Evolutionary conservation across 768 basidiomycete genomes (phyloP).

Genomic region (Leccinum variicolor): DNA sequence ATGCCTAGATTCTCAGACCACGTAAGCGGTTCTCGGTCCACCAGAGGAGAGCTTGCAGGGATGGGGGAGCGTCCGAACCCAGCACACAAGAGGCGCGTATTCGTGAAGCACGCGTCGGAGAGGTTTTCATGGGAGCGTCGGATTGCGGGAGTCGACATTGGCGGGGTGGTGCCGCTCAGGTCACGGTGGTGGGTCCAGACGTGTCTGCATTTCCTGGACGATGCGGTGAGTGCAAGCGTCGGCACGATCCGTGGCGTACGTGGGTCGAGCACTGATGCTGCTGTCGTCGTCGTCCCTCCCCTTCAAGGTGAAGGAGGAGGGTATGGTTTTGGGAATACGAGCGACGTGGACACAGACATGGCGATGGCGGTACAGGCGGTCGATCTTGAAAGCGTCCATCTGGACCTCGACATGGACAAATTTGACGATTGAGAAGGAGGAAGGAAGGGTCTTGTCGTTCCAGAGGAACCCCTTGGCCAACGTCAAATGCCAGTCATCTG

Average conservation of each 20-base stretch:
- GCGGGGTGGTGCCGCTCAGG: constrained; percentile 22
- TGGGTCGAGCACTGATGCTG: no score
- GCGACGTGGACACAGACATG: no score
- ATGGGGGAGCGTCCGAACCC: constrained; percentile 50
- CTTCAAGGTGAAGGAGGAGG: background rate
- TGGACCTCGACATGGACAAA: no score
- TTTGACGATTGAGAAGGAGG: no score
- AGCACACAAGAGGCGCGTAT: constrained; percentile 33
- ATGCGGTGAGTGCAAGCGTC: background rate
- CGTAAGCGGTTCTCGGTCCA: constrained; percentile 20
- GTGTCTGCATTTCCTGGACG: constrained; percentile 59
- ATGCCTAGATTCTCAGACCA: constrained; percentile 26
- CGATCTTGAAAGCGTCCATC: no score
- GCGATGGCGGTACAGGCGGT: no score
- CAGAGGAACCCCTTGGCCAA: no score
- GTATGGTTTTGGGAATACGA: constrained; percentile 10
- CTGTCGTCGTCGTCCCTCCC: no score
- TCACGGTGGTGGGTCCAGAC: constrained; percentile 67
- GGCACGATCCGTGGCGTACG: background rate
- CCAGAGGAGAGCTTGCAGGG: constrained; percentile 28
- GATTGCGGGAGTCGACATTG: constrained; percentile 48
- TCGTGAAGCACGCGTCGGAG: constrained; percentile 55
- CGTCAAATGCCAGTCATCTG: no score
- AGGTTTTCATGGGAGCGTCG: constrained; percentile 60
- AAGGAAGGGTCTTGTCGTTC: constrained; percentile 45